These are phyloP conservation scores for Hypoxylon lienhwacheense DNA, from an alignment of 495 filamentous ascomycete genomes.

Conservation along the genomic window DNA sequence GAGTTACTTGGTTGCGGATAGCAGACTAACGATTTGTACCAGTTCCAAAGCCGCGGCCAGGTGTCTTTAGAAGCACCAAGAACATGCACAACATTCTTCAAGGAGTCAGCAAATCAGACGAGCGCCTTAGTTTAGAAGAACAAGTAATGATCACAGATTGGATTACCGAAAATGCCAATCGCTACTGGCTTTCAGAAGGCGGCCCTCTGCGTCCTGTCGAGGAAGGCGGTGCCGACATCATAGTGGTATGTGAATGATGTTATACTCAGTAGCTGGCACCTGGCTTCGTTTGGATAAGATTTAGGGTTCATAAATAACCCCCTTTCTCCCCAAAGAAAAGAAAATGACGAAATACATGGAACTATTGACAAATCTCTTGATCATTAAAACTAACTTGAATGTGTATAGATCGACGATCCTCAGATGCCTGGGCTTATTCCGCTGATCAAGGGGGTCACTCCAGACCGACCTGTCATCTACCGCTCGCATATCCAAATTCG, in stretches of 20 bases:
- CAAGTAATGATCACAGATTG: slow-evolving; percentile 66
- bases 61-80: slow-evolving; percentile 86
- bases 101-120: slow-evolving; percentile 67
- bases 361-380: no score
- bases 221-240: slow-evolving; percentile 76
- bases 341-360: no score
- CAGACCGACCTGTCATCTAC: slow-evolving; percentile 76
- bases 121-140: slow-evolving; percentile 63
- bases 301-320: no score
- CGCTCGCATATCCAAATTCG: slow-evolving; percentile 85
- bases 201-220: slow-evolving; percentile 68
- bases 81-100: slow-evolving; percentile 92
- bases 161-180: slow-evolving; percentile 73
- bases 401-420: slow-evolving; percentile 69
- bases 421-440: slow-evolving; percentile 86
- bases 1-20: neutral
- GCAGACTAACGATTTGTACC: slow-evolving; percentile 48
- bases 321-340: no score
- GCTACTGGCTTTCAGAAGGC: slow-evolving; percentile 71
- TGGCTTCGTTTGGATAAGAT: neutral
- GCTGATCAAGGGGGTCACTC: slow-evolving; percentile 70
- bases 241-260: slow-evolving; percentile 58
- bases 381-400: slow-evolving; percentile 9
- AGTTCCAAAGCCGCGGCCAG: slow-evolving; percentile 83
- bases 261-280: neutral